phyloP scores from a whole-genome alignment of 2,329 filamentous ascomycete species.

The Phyllosticta ampelicida region DNA sequence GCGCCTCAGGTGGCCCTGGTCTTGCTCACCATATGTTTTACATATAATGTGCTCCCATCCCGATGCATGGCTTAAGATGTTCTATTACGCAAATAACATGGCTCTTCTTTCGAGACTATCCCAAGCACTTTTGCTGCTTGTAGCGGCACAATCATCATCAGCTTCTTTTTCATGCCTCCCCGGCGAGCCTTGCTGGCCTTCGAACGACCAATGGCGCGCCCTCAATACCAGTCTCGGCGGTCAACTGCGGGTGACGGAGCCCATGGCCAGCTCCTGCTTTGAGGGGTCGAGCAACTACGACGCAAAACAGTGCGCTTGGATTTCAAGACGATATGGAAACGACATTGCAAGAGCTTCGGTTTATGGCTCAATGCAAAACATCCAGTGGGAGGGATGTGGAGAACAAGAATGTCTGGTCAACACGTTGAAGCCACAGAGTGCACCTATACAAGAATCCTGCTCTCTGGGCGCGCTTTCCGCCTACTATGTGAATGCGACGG shows the following conservation, averaged over 20 bases:
- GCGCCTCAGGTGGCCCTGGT: neutral
- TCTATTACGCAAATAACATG: neutral
- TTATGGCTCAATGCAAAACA: constrained; percentile 7
- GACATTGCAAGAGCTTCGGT: constrained; percentile 1
- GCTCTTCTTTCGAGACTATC: neutral
- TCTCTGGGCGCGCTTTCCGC: constrained; percentile 8
- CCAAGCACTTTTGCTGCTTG: neutral
- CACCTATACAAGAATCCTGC: neutral
- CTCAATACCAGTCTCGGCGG: constrained; percentile 7
- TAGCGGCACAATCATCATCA: neutral
- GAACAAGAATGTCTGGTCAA: neutral
- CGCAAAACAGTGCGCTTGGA: neutral
- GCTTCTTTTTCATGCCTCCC: constrained; percentile 6
- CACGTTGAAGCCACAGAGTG: neutral
- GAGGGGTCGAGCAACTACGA: constrained; percentile 1
- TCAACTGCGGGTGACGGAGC: neutral
- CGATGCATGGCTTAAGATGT: neutral
- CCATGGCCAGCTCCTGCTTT: constrained; percentile 7
- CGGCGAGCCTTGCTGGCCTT: constrained; percentile 4
- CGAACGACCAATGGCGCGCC: neutral
- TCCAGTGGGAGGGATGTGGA: constrained; percentile 8
- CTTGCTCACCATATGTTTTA: neutral
- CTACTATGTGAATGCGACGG: constrained; percentile 16
- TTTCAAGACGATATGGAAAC: neutral
- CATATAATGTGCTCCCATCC: neutral